A percentile compares a stretch with the other conserved stretches of the same genome.
Conservation (phyloP, 176 grass and related monocot genomes). For the Avena insularis region DNA sequence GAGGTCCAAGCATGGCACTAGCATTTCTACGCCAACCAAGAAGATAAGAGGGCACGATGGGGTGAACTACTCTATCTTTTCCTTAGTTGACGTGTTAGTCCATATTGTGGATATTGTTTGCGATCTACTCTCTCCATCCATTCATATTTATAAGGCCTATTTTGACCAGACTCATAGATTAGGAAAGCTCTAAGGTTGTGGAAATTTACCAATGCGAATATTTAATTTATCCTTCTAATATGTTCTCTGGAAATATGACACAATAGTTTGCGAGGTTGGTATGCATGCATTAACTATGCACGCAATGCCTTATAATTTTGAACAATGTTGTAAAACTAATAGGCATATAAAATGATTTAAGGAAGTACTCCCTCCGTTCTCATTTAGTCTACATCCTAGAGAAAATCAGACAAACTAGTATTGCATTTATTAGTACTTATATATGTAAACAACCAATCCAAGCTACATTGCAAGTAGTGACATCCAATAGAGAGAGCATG, state of each 20-base stretch:
- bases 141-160: conserved; percentile 1
- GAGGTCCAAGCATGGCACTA: conserved; percentile 62
- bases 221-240: background rate
- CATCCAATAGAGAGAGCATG: too few relatives aligned
- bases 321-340: background rate
- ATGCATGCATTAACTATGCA: conserved; percentile 23
- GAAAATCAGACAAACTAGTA: too few relatives aligned
- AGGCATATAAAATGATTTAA: background rate
- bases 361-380: background rate
- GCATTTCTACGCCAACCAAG: conserved; percentile 52
- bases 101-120: conserved; percentile 32
- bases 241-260: background rate
- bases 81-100: conserved; percentile 32
- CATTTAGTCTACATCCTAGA: too few relatives aligned
- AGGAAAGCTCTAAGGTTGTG: background rate
- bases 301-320: background rate
- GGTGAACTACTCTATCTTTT: conserved; percentile 67
- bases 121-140: conserved; percentile 35
- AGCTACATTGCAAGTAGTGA: too few relatives aligned
- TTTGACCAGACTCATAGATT: conserved; percentile 8
- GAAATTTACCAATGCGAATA: background rate
- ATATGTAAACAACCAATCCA: too few relatives aligned
- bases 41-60: conserved; percentile 94
- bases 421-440: too few relatives aligned
- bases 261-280: background rate